Conservation (phyloP, 2,329 filamentous ascomycete genomes). For the Penicillium sp. region DNA sequence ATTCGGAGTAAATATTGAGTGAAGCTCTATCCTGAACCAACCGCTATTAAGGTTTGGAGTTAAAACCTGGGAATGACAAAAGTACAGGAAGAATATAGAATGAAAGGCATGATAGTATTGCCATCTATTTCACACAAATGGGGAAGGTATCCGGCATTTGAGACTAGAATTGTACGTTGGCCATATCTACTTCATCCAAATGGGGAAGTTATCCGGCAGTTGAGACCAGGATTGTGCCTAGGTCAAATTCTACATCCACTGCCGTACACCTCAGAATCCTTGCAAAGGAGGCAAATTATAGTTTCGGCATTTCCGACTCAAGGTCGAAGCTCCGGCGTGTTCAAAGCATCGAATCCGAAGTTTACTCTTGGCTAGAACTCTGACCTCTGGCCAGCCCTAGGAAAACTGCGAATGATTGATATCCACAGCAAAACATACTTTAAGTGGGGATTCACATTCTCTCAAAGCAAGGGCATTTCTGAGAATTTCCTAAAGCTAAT, state of each 20-base stretch:
- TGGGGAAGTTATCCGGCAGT: too few species aligned
- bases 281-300: neutral
- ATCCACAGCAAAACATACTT: too few species aligned
- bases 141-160: neutral
- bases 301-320: constrained; percentile 1
- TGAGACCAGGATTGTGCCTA: too few species aligned
- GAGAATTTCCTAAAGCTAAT: too few species aligned
- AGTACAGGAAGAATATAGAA: too few species aligned
- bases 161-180: neutral
- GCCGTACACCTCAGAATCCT: too few species aligned
- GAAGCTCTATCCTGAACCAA: neutral
- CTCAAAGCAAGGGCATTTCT: too few species aligned
- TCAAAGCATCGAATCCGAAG: neutral
- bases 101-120: too few species aligned
- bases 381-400: neutral
- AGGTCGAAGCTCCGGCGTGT: neutral
- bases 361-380: constrained; percentile 1
- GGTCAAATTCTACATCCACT: too few species aligned
- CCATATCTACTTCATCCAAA: too few species aligned
- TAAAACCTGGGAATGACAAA: neutral
- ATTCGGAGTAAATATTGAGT: neutral
- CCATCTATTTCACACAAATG: neutral
- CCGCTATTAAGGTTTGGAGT: neutral
- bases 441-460: too few species aligned
- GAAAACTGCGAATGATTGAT: neutral